Base-by-base conservation (phyloP, 1,284 basidiomycete species). In the Peniophora sp. region DNA sequence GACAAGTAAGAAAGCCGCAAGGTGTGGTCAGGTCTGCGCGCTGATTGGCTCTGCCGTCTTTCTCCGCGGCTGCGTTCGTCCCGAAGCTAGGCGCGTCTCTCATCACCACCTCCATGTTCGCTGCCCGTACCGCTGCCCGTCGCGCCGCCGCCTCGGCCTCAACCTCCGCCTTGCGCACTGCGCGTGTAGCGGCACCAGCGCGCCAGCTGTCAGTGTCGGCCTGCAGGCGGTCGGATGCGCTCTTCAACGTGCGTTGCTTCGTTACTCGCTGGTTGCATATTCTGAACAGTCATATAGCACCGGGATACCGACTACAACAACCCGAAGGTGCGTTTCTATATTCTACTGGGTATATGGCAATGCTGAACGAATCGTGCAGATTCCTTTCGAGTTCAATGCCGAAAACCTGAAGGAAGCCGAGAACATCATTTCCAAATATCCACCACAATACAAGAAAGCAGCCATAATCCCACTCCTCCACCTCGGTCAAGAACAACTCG, bases 391-490 rank as follows among this genome's bases (percentile, higher is more conserved):
- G 61, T 97, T 97, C 71, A 78, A 76, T 55, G 64, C 80, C 2
- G 85, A 88, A 63, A 96, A 94, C 76, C 62, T 85, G 68, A 90
- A 89, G 73, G 77, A 81, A 53, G 94, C 93, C 0, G 63, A 96
- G 60, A 86, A 92, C 68, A 91, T 97, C 70, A 91, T 98, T 67
- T 78, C 89, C 47, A 85, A 85, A 60, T 99, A 99, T 74, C 96
- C 96, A 3, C 76, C 89, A 48, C 96, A 99, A 69, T 98, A 97
- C 80, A 96, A 94, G 78, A 97, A 97, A 70, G 92, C 90, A 14
- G 97, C 97, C 32, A 89, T 95, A 61, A 97, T 99, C 64, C 96
- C 97, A 41, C 78, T 99, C 35, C 84, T 99, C 53, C 94, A 99
- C 71, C 79, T 99, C 43, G 96, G 87, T 2, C 97, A 99, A 72